A percentile compares a stretch with the other conserved stretches of the same genome.
These are phyloP conservation scores for Vanilla planifolia DNA, from an alignment of 106 monocot species.

Conservation along the genomic window DNA sequence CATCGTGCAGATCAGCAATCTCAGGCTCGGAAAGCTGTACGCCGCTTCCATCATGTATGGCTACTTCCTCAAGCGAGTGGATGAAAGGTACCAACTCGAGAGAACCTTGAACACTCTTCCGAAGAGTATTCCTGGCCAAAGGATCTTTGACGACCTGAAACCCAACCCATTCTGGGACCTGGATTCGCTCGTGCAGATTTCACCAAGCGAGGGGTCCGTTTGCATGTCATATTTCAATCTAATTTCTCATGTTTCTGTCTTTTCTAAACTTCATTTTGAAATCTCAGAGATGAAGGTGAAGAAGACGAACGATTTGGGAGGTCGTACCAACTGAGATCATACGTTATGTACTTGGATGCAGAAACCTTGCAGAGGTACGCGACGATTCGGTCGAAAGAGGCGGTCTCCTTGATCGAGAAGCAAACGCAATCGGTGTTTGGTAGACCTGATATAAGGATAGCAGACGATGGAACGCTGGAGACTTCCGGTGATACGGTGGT, in stretches of 20 bases:
- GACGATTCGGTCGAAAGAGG: conserved; percentile 84
- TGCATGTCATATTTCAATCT: too few relatives aligned
- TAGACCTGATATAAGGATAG: conserved; percentile 64
- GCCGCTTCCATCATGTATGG: conserved; percentile 99
- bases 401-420: conserved; percentile 80
- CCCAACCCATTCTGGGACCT: conserved; percentile 89
- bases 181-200: conserved; percentile 82
- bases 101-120: conserved; percentile 74
- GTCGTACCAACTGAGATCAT: conserved; percentile 54
- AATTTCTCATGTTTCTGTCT: too few relatives aligned
- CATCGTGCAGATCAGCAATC: conserved; percentile 72
- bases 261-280: too few relatives aligned
- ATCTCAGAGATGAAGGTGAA: conserved; percentile 19
- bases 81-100: conserved; percentile 86
- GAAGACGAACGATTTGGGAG: conserved; percentile 31
- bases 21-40: conserved; percentile 95
- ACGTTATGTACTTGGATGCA: conserved; percentile 83
- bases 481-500: conserved; percentile 56
- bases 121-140: conserved; percentile 11
- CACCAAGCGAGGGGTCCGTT: conserved; percentile 27
- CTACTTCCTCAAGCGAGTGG: conserved; percentile 92
- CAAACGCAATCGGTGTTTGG: conserved; percentile 94
- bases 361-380: conserved; percentile 91
- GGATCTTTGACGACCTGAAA: conserved; percentile 36
- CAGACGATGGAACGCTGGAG: conserved; percentile 67